phyloP scores from a whole-genome alignment of 768 basidiomycete species.

The Termitomyces sp. region DNA sequence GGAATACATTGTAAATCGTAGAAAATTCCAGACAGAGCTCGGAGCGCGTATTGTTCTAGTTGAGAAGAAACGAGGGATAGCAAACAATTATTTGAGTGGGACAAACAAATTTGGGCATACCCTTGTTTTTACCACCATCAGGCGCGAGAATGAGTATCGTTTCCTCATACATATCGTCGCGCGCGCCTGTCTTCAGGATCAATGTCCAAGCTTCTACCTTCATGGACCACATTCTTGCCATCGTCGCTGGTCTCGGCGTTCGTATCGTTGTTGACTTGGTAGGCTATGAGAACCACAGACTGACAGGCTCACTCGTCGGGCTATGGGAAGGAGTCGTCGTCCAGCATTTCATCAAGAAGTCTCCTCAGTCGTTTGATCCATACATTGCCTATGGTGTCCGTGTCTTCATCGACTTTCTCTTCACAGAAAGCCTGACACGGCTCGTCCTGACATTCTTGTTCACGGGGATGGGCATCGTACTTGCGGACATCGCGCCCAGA shows the following conservation, averaged over 20 bases:
- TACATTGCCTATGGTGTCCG: conserved; percentile 63
- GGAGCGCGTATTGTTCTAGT: neutral
- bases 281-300: conserved; percentile 40
- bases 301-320: conserved; percentile 64
- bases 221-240: conserved; percentile 71
- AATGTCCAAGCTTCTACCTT: conserved; percentile 27
- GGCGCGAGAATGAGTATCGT: conserved; percentile 25
- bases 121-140: conserved; percentile 11
- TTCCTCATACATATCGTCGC: conserved; percentile 30
- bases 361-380: conserved; percentile 61
- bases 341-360: conserved; percentile 64
- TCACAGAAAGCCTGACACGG: conserved; percentile 43
- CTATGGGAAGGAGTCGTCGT: conserved; percentile 42
- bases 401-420: conserved; percentile 65
- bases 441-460: conserved; percentile 34
- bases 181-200: conserved; percentile 25
- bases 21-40: neutral
- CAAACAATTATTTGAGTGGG: neutral
- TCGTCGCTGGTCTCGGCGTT: conserved; percentile 58
- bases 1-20: neutral
- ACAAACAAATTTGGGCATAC: conserved; percentile 12
- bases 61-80: neutral
- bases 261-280: conserved; percentile 56
- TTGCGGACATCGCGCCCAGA: conserved; percentile 34
- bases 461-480: conserved; percentile 36